A percentile compares a stretch with the other conserved stretches of the same genome.
Conservation (phyloP, 495 filamentous ascomycete species). For the Xylaria venustula region DNA sequence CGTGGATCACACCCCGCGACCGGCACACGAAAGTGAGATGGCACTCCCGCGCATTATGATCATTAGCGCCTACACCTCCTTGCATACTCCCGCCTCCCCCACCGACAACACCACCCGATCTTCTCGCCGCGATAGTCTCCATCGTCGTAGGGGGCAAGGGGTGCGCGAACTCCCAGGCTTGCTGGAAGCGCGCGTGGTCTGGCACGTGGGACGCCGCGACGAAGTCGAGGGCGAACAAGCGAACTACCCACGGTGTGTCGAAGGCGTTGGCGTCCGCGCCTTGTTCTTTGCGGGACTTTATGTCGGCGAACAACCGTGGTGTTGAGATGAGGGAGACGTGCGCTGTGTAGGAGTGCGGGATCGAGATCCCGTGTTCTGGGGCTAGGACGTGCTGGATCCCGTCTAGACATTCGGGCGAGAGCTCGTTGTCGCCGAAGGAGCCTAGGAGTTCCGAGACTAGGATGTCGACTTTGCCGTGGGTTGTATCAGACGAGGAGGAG, state of each 20-base stretch:
- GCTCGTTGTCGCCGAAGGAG: conserved; percentile 88
- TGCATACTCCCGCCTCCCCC: conserved; percentile 60
- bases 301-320: conserved; percentile 80
- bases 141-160: conserved; percentile 48
- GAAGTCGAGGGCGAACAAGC: conserved; percentile 83
- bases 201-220: conserved; percentile 58
- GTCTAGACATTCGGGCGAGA: conserved; percentile 86
- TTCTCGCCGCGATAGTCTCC: conserved; percentile 47
- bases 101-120: conserved; percentile 52
- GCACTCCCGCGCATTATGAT: conserved; percentile 81
- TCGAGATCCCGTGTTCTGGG: conserved; percentile 76
- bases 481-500: conserved; percentile 11
- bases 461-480: conserved; percentile 77
- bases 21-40: conserved; percentile 69
- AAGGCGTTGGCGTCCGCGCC: conserved; percentile 68
- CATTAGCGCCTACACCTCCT: conserved; percentile 65
- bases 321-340: conserved; percentile 89
- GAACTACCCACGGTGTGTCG: conserved; percentile 88
- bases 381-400: conserved; percentile 84
- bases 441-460: conserved; percentile 90
- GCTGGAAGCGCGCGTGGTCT: conserved; percentile 58
- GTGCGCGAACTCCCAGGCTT: conserved; percentile 69
- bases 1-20: conserved; percentile 81
- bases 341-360: conserved; percentile 87
- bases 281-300: conserved; percentile 54